These are phyloP conservation scores for Kalanchoe fedtschenkoi DNA, from an alignment of 164 flowering plant genomes.

Conservation along the genomic window DNA sequence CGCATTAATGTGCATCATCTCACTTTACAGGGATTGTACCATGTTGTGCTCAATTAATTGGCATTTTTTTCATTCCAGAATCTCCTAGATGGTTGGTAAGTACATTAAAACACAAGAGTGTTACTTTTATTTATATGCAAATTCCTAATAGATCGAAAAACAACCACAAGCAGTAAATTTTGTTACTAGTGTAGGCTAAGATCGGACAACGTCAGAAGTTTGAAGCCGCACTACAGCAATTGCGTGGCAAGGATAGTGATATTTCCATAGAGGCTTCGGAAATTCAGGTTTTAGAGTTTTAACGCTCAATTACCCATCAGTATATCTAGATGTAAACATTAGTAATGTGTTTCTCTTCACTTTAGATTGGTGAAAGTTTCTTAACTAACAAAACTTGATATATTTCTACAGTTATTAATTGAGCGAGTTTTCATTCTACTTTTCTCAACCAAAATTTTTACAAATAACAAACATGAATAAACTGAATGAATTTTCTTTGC, in stretches of 20 bases:
- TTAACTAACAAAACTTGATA: background rate
- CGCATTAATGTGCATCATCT: too few relatives aligned
- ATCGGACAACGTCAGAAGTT: background rate
- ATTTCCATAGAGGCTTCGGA: conserved; percentile 7
- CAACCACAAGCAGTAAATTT: too few relatives aligned
- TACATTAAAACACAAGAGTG: background rate
- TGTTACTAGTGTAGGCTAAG: conserved; percentile 2
- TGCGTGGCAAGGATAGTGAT: conserved; percentile 6
- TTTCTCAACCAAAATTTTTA: too few relatives aligned
- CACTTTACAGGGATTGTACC: background rate
- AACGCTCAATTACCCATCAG: too few relatives aligned
- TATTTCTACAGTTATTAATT: background rate
- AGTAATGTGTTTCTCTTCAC: background rate
- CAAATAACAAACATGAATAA: too few relatives aligned
- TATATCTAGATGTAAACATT: too few relatives aligned
- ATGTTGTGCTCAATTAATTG: background rate
- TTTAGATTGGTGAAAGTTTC: background rate
- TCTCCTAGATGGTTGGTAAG: conserved; percentile 17
- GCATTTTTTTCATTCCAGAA: conserved; percentile 12
- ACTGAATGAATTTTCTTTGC: background rate
- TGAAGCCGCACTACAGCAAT: conserved; percentile 11
- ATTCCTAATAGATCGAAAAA: too few relatives aligned
- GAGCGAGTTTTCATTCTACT: background rate
- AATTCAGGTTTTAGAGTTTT: conserved; percentile 8
- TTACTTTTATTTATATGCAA: too few relatives aligned